Evolutionary conservation across 2,329 filamentous ascomycete species (phyloP).

Genomic region (Botrytis fragariae): DNA sequence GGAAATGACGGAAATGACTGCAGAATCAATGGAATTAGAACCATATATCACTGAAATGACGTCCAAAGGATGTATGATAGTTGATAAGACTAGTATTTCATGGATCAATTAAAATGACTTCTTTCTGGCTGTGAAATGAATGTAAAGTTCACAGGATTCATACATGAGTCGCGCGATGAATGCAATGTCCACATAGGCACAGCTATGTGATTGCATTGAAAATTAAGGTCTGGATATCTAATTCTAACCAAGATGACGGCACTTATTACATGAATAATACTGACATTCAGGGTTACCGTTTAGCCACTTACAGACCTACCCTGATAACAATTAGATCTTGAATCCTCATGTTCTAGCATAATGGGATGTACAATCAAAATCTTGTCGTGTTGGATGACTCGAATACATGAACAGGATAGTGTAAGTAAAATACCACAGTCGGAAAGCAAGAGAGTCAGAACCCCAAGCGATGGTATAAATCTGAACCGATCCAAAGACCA

Average conservation of each 20-base stretch:
- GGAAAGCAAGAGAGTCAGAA: background rate
- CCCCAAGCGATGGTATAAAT: background rate
- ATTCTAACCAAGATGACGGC: background rate
- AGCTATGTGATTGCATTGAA: background rate
- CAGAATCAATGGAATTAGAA: background rate
- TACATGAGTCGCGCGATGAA: too few species aligned
- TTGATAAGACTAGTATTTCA: background rate
- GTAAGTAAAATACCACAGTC: background rate
- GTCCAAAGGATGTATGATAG: background rate
- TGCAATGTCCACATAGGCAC: background rate
- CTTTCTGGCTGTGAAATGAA: background rate
- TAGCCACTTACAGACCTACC: background rate
- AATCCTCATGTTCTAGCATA: background rate
- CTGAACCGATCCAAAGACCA: background rate
- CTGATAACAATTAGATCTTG: background rate
- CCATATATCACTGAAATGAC: background rate
- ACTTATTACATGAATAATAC: background rate
- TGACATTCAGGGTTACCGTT: background rate
- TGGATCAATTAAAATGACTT: background rate
- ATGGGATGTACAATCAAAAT: background rate
- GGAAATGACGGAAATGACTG: background rate
- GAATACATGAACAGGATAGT: background rate
- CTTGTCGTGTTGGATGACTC: background rate
- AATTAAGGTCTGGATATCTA: rapidly evolving
- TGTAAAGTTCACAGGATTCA: background rate